A percentile compares a stretch with the other conserved stretches of the same genome.
phyloP scores from a whole-genome alignment of 352 stramenopile genomes.

The Phytophthora sp. region DNA sequence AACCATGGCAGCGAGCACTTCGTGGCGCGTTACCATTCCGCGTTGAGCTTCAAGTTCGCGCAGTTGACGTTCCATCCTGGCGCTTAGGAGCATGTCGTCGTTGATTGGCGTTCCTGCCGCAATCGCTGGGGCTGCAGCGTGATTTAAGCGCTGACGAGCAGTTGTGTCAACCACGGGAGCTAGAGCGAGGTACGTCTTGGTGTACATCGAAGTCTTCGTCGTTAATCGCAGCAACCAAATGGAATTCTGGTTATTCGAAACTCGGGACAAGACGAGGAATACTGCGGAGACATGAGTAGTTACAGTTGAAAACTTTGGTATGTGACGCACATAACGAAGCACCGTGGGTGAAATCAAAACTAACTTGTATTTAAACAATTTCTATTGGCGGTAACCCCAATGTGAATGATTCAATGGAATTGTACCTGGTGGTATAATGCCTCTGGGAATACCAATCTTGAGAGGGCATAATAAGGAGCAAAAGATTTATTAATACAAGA shows the following conservation, averaged over 20 bases:
- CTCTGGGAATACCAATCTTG: too few relatives aligned
- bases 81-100: not conserved
- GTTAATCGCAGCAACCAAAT: not conserved
- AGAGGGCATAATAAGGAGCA: too few relatives aligned
- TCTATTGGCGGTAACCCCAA: too few relatives aligned
- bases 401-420: too few relatives aligned
- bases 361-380: too few relatives aligned
- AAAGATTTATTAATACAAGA: too few relatives aligned
- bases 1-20: slow-evolving; percentile 2
- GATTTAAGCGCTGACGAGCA: slow-evolving; percentile 1
- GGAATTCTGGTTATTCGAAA: not conserved
- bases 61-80: not conserved
- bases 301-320: too few relatives aligned
- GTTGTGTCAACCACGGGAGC: slow-evolving; percentile 1
- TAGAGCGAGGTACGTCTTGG: slow-evolving; percentile 11
- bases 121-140: not conserved
- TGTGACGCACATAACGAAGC: too few relatives aligned
- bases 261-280: not conserved
- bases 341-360: too few relatives aligned
- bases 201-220: not conserved
- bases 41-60: slow-evolving; percentile 4
- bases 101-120: slow-evolving; percentile 2
- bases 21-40: slow-evolving; percentile 3
- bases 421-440: too few relatives aligned
- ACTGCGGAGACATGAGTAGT: not conserved